Conservation (phyloP, 371 early-diverging fungal genomes). For the Mucor saturninus region DNA sequence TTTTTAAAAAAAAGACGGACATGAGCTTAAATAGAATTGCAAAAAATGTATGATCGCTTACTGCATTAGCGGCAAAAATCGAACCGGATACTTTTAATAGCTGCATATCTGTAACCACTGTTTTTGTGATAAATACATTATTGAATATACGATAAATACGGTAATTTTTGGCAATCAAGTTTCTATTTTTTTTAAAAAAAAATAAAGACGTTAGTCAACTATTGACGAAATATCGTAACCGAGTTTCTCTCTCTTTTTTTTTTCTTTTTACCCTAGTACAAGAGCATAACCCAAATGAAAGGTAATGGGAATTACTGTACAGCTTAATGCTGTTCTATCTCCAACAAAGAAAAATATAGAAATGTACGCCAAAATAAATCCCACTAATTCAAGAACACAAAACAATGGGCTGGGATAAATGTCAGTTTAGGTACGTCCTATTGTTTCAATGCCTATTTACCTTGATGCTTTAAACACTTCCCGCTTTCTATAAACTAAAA, state of each 20-base stretch:
- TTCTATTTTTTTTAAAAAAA: constrained; percentile 22
- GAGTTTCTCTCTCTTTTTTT: background rate
- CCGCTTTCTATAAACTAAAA: constrained; percentile 46
- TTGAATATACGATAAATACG: constrained; percentile 65
- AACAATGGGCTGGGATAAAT: constrained; percentile 50
- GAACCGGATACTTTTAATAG: constrained; percentile 59
- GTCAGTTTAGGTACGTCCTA: too few species aligned
- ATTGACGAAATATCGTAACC: background rate
- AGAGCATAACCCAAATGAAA: constrained; percentile 51
- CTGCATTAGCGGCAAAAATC: constrained; percentile 50
- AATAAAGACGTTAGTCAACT: constrained; percentile 8
- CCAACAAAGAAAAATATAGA: constrained; percentile 43
- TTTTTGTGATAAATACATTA: constrained; percentile 64
- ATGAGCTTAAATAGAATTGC: too few species aligned
- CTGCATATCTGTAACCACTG: constrained; percentile 57
- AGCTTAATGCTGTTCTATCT: constrained; percentile 32
- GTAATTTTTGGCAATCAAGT: constrained; percentile 62
- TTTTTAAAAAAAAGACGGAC: too few species aligned
- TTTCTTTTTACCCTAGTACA: constrained; percentile 41
- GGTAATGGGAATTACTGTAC: constrained; percentile 49
- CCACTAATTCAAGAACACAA: constrained; percentile 57
- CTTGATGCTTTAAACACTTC: constrained; percentile 61
- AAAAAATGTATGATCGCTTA: too few species aligned
- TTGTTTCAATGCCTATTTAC: constrained; percentile 27
- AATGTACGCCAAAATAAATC: constrained; percentile 46